A percentile compares a stretch with the other conserved stretches of the same genome.
phyloP scores from a whole-genome alignment of 2,329 filamentous ascomycete genomes.

The Calonectria ilicicola region DNA sequence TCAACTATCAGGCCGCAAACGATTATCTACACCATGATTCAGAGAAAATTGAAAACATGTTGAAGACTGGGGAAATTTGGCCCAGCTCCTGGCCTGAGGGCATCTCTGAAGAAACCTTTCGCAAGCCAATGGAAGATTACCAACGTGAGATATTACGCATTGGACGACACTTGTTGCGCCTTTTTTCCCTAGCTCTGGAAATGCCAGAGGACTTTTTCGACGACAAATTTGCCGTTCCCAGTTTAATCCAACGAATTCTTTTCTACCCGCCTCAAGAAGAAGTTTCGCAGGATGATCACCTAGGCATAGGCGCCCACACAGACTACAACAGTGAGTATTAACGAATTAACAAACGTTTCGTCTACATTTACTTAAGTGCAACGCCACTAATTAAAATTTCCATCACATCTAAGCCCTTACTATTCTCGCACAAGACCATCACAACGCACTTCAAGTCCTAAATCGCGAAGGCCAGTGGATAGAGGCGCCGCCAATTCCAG shows the following conservation, averaged over 20 bases:
- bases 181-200: not conserved
- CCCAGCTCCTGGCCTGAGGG: not conserved
- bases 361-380: not conserved
- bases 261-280: not conserved
- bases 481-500: not conserved
- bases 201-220: slow-evolving; percentile 4
- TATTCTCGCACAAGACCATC: not conserved
- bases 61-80: not conserved
- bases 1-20: not conserved
- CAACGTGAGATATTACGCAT: not conserved
- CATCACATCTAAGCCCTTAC: not conserved
- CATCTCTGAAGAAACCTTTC: not conserved
- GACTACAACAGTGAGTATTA: not conserved
- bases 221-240: not conserved
- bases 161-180: not conserved
- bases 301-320: not conserved
- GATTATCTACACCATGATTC: not conserved
- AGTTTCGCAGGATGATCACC: not conserved
- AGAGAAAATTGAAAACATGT: not conserved
- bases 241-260: not conserved
- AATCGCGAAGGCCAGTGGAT: not conserved
- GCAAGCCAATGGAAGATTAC: not conserved
- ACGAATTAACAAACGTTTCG: too few species aligned
- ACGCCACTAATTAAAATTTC: not conserved
- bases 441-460: not conserved